Evolutionary conservation across 2,329 filamentous ascomycete species (phyloP).

Genomic region (Neophaeococcomyces aloes): DNA sequence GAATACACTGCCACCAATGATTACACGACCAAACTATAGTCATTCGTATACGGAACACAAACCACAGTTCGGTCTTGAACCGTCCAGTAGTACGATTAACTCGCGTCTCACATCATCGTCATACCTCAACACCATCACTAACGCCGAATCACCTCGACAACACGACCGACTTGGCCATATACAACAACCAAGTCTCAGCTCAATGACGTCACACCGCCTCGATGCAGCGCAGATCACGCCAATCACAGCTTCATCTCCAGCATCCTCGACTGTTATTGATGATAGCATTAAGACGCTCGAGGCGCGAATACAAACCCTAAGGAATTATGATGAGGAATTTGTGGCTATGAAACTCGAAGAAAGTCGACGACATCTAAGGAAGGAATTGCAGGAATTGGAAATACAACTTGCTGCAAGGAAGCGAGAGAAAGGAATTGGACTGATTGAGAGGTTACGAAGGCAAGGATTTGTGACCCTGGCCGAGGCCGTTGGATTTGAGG

Average conservation of each 20-base stretch:
- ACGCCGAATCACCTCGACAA: slow-evolving; percentile 8
- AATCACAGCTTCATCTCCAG: neutral
- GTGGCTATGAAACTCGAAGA: slow-evolving; percentile 19
- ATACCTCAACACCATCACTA: slow-evolving; percentile 6
- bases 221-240: neutral
- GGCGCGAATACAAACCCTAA: slow-evolving; percentile 14
- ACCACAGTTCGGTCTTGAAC: slow-evolving; percentile 4
- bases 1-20: slow-evolving; percentile 18
- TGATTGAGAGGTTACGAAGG: slow-evolving; percentile 18
- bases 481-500: slow-evolving; percentile 18
- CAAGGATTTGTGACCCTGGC: slow-evolving; percentile 21
- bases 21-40: neutral
- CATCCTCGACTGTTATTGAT: slow-evolving; percentile 12
- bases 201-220: neutral
- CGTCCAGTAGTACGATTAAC: neutral
- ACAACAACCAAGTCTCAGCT: neutral
- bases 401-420: slow-evolving; percentile 14
- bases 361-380: slow-evolving; percentile 17
- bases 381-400: slow-evolving; percentile 18
- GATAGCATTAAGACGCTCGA: slow-evolving; percentile 17
- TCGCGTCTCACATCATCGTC: slow-evolving; percentile 1
- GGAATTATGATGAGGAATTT: slow-evolving; percentile 21
- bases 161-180: neutral
- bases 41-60: slow-evolving; percentile 1
- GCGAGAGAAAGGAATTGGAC: slow-evolving; percentile 16